Percentiles rank a stretch among this genome's conserved stretches.
Evolutionary conservation across 2,329 filamentous ascomycete species (phyloP).

Genomic region (Dothideomycetes sp.): DNA sequence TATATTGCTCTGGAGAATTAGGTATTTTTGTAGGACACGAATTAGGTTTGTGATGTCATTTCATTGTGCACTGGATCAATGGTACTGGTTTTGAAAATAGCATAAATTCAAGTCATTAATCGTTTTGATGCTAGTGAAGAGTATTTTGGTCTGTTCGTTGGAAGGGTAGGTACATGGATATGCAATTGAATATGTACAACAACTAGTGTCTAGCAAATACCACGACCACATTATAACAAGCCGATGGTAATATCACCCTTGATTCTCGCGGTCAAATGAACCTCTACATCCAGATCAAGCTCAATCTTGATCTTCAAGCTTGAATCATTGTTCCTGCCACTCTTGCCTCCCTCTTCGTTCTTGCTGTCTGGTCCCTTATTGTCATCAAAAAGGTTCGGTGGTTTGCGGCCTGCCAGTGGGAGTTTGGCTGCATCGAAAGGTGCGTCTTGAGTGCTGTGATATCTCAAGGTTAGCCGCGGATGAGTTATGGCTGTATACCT

Average conservation of each 20-base stretch:
- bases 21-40: not conserved
- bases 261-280: constrained; percentile 23
- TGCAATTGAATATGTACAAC: not conserved
- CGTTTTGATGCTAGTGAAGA: too few relatives aligned
- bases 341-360: not conserved
- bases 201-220: not conserved
- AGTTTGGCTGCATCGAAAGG: constrained; percentile 6
- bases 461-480: not conserved
- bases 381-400: not conserved
- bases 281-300: constrained; percentile 24
- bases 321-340: constrained; percentile 18
- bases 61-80: not conserved
- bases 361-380: not conserved
- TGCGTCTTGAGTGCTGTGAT: not conserved
- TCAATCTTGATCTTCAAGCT: constrained; percentile 23
- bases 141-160: too few relatives aligned
- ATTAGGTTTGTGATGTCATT: constrained; percentile 6
- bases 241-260: constrained; percentile 25
- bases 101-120: not conserved
- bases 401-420: constrained; percentile 5
- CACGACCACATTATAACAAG: constrained; percentile 17
- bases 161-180: too few relatives aligned
- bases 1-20: not conserved
- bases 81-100: not conserved
- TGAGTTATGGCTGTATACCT: not conserved